These are phyloP conservation scores for Geosmithia morbida DNA, from an alignment of 2,329 filamentous ascomycete species.

Conservation along the genomic window DNA sequence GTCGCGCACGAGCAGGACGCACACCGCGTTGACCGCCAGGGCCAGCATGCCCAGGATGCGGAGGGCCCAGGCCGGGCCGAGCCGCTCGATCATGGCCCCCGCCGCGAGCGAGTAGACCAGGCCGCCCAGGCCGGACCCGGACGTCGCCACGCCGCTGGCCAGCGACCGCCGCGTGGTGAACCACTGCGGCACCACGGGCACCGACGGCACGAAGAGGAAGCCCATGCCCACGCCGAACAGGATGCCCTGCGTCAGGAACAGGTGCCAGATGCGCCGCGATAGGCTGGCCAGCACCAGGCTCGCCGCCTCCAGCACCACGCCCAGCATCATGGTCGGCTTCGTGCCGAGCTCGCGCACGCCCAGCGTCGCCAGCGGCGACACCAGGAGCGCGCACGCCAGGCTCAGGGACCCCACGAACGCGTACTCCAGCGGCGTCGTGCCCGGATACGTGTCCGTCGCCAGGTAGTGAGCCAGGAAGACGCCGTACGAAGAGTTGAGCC, in stretches of 20 bases:
- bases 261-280: slow-evolving; percentile 53
- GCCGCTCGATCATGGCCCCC: slow-evolving; percentile 50
- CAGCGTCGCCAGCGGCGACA: slow-evolving; percentile 50
- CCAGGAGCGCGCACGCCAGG: slow-evolving; percentile 33
- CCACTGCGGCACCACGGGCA: slow-evolving; percentile 59
- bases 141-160: slow-evolving; percentile 52
- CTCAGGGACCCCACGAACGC: slow-evolving; percentile 48
- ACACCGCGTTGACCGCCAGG: slow-evolving; percentile 48
- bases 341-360: slow-evolving; percentile 45
- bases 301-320: slow-evolving; percentile 43
- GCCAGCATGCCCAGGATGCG: slow-evolving; percentile 49
- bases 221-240: slow-evolving; percentile 70
- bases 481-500: slow-evolving; percentile 34
- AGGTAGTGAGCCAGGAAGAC: slow-evolving; percentile 40
- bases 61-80: slow-evolving; percentile 54
- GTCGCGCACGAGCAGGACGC: slow-evolving; percentile 50
- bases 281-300: slow-evolving; percentile 56
- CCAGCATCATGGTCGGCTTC: slow-evolving; percentile 43
- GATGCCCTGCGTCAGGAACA: slow-evolving; percentile 61
- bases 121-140: slow-evolving; percentile 65
- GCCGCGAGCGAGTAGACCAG: slow-evolving; percentile 53
- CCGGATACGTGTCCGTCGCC: slow-evolving; percentile 38
- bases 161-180: slow-evolving; percentile 54
- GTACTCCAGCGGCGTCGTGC: slow-evolving; percentile 46
- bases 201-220: slow-evolving; percentile 56